Evolutionary conservation across 306 rosid species (phyloP).

Genomic region (Clitoria ternatea): DNA sequence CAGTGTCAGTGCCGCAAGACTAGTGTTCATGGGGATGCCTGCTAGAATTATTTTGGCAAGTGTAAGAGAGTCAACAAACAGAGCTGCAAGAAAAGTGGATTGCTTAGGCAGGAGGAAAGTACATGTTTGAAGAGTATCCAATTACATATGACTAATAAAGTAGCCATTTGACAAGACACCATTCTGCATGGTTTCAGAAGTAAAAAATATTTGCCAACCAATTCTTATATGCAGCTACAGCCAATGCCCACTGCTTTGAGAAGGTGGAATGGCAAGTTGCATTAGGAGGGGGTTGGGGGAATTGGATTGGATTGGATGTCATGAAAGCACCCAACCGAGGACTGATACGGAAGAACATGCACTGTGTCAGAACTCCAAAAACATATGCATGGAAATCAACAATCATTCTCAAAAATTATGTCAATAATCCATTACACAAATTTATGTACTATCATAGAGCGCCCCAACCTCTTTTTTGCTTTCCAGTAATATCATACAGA

Average conservation of each 20-base stretch:
- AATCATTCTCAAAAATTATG: not conserved
- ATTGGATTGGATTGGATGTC: not conserved
- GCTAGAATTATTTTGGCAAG: not conserved
- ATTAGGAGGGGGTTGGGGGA: not conserved
- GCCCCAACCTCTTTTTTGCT: not conserved
- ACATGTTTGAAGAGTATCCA: constrained; percentile 1
- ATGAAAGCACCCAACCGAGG: not conserved
- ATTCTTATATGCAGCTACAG: not conserved
- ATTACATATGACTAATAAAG: not conserved
- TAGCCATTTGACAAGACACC: not conserved
- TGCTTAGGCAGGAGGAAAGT: not conserved
- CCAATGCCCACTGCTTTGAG: not conserved
- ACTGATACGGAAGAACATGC: not conserved
- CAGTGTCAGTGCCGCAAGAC: not conserved
- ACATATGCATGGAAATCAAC: not conserved
- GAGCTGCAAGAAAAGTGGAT: not conserved
- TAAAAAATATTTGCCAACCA: not conserved
- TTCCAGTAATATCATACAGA: not conserved
- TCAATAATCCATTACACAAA: not conserved
- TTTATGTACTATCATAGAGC: not conserved
- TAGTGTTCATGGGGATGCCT: not conserved
- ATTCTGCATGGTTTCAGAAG: not conserved
- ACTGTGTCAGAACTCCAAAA: not conserved
- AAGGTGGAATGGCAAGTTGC: not conserved
- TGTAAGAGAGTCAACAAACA: not conserved